Evolutionary conservation across 208 protist genomes (phyloP), one percentile per base, ranked within the genome.

Genomic region (Wallacemonas collosoma): DNA sequence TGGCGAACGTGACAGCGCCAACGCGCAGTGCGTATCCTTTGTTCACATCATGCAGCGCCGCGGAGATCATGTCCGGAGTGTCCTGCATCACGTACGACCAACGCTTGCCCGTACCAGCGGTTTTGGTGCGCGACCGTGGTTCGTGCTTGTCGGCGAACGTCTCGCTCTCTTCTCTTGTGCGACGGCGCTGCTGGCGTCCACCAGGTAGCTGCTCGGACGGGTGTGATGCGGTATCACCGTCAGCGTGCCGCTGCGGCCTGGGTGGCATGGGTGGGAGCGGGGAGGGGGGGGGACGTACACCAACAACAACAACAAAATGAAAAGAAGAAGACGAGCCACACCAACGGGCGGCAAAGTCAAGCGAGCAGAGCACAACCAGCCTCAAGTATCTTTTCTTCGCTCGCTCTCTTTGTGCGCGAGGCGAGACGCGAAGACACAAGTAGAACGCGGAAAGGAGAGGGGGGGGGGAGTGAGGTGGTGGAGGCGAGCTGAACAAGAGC

Each of bases 1-100:
- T 64, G 14, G 84, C 75, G 11, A 76, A 72, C 36, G 36, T 48
- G n/a, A 81, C 68, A 0, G 58, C 56, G 3, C 54, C 38, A 36
- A 93, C 39, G 45, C 92, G 92, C 14, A 79, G 65, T 3, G 82
- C 63, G 75, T 93, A 96, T 64, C 91, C 92, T 40, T 82, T 80
- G 79, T 93, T 85, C 35, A 93, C 81, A 72, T 93, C 85, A 62
- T 89, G 86, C n/a, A 94, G 62, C 3, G 79, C 44, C 1, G 55
- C 17, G 3, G 51, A 65, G 2, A 87, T 43, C 38, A 72, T 45
- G 26, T 26, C 64, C 0, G 91, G 91, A 40, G 88, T 70, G 72
- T 95, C 91, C 61, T 95, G 86, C 61, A 95, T 44, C 17, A 80
- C 66, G 71, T 83, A 95, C 48, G 91, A 95, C 91, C 91, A 95